These are phyloP conservation scores for Heliamphora pulchella DNA, from an alignment of 179 eudicot genomes.

Conservation along the genomic window DNA sequence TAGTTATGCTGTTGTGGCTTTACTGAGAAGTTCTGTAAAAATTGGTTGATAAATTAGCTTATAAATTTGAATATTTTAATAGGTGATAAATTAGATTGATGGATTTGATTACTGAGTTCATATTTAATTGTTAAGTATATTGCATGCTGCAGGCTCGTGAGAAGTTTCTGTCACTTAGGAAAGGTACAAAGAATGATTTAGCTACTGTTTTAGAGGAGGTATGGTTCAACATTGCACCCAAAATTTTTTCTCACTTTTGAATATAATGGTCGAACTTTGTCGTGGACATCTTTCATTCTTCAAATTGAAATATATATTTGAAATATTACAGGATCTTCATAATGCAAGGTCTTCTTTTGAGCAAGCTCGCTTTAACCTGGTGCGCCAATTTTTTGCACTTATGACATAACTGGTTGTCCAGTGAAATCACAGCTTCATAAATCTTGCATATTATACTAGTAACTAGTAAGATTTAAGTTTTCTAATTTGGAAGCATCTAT, in stretches of 20 bases:
- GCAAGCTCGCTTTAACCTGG: constrained; percentile 97
- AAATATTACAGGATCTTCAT: constrained; percentile 71
- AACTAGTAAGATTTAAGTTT: neutral
- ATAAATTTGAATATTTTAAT: neutral
- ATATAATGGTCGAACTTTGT: neutral
- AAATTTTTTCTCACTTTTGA: neutral
- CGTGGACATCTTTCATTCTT: neutral
- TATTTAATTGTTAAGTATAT: neutral
- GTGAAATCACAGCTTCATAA: neutral
- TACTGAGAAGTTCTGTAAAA: neutral
- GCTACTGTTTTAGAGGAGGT: constrained; percentile 86
- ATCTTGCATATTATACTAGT: neutral
- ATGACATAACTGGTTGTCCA: neutral
- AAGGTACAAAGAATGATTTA: constrained; percentile 88
- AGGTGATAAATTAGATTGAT: neutral
- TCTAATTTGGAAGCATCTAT: constrained; percentile 7
- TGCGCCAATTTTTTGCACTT: constrained; percentile 22
- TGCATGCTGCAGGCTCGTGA: constrained; percentile 71
- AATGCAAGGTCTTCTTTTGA: constrained; percentile 87
- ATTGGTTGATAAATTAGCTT: neutral
- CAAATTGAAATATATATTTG: constrained; percentile 20
- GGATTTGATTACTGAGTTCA: neutral
- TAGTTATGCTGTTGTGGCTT: neutral
- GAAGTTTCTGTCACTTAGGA: constrained; percentile 80
- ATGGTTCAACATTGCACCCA: constrained; percentile 13